A percentile compares a stretch with the other conserved stretches of the same genome.
Evolutionary conservation across 805 yeast species (phyloP).

Genomic region (Cyberlindnera petersonii): DNA sequence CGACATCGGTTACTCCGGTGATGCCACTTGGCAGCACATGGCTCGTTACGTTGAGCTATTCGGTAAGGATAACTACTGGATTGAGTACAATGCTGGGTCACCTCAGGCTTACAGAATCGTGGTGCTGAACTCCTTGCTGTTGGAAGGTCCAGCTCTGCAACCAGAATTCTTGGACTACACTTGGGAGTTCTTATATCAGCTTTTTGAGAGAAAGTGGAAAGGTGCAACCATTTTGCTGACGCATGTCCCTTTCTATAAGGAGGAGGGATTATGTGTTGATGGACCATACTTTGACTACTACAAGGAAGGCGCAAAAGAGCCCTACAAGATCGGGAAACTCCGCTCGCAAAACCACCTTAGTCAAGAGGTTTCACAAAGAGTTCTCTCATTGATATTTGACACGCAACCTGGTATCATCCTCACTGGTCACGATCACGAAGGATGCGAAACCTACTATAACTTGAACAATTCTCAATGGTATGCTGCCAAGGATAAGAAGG

Average conservation of each 20-base stretch:
- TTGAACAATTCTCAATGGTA: slow-evolving; percentile 48
- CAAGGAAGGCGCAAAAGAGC: slow-evolving; percentile 50
- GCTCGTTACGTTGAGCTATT: slow-evolving; percentile 68
- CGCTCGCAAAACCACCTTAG: slow-evolving; percentile 86
- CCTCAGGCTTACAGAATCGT: slow-evolving; percentile 83
- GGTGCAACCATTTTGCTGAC: slow-evolving; percentile 84
- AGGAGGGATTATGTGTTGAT: slow-evolving; percentile 79
- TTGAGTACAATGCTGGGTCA: slow-evolving; percentile 59
- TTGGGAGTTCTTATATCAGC: slow-evolving; percentile 65
- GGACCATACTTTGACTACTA: slow-evolving; percentile 73
- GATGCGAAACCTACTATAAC: slow-evolving; percentile 73
- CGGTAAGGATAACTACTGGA: slow-evolving; percentile 83
- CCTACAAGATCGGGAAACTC: slow-evolving; percentile 64
- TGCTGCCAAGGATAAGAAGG: slow-evolving; percentile 42
- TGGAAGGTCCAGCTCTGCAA: slow-evolving; percentile 89
- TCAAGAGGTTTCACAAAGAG: slow-evolving; percentile 57
- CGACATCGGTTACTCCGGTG: slow-evolving; percentile 94
- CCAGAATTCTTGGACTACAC: slow-evolving; percentile 63
- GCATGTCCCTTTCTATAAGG: slow-evolving; percentile 86
- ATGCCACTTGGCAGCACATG: slow-evolving; percentile 88
- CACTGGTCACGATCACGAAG: slow-evolving; percentile 96
- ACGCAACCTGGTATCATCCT: slow-evolving; percentile 71
- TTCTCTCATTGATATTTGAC: slow-evolving; percentile 69
- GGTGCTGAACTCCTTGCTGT: slow-evolving; percentile 74
- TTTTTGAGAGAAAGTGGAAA: slow-evolving; percentile 50